Percentiles rank a stretch among this genome's conserved stretches.
These are phyloP conservation scores for Gossypioides kirkii DNA, from an alignment of 345 rosid species.

Conservation along the genomic window DNA sequence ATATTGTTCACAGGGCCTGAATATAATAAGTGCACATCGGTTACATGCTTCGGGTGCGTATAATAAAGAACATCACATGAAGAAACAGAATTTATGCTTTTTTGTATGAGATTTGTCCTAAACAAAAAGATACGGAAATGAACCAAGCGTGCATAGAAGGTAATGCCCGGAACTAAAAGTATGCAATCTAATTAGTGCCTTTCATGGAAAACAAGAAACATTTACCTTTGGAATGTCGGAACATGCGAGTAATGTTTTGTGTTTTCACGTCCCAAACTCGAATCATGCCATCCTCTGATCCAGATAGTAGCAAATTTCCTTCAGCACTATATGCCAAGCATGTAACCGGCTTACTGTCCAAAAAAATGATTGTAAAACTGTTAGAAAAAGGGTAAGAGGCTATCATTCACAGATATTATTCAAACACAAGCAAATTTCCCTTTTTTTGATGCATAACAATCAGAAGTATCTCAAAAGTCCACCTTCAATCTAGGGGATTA, in stretches of 20 bases:
- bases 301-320: constrained; percentile 60
- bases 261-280: constrained; percentile 55
- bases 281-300: constrained; percentile 72
- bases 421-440: neutral
- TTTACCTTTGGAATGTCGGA: constrained; percentile 57
- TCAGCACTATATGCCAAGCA: constrained; percentile 57
- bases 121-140: neutral
- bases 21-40: neutral
- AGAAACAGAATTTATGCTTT: neutral
- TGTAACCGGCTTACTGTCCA: constrained; percentile 67
- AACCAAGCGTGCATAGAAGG: neutral
- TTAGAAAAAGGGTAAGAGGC: constrained; percentile 1
- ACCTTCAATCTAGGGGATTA: neutral
- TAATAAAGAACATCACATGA: neutral
- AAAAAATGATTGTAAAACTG: neutral
- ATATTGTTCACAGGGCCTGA: constrained; percentile 76
- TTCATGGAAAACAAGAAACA: neutral
- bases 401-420: neutral
- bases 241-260: constrained; percentile 37
- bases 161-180: neutral
- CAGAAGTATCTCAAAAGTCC: neutral
- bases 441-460: neutral
- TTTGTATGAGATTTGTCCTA: neutral
- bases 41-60: neutral
- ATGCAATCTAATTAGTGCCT: neutral